Evolutionary conservation across 73 alveolate genomes (phyloP).

Genomic region (Paramecium biaurelia): DNA sequence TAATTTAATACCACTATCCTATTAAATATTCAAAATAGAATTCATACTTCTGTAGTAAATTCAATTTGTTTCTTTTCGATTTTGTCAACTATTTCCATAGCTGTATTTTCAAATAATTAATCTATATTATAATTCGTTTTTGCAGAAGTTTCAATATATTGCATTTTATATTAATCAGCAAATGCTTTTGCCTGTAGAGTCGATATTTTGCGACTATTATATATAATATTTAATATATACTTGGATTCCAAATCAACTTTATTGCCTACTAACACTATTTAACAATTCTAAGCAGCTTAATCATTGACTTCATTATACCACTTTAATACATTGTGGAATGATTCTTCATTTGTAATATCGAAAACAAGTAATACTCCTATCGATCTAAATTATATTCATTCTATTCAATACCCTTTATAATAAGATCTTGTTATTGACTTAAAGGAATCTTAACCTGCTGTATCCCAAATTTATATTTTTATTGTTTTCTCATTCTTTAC

Average conservation of each 20-base stretch:
- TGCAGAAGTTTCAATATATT: conserved; percentile 88
- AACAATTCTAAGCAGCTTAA: conserved; percentile 55
- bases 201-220: conserved; percentile 66
- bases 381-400: conserved; percentile 62
- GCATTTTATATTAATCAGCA: conserved; percentile 80
- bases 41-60: neutral
- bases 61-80: conserved; percentile 35
- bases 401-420: conserved; percentile 54
- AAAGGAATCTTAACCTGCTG: conserved; percentile 73
- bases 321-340: conserved; percentile 67
- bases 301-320: conserved; percentile 69
- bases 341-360: conserved; percentile 81
- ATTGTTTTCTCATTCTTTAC: conserved; percentile 77
- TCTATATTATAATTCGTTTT: conserved; percentile 73
- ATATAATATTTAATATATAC: neutral
- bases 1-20: conserved; percentile 39
- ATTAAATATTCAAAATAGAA: neutral
- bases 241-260: conserved; percentile 61
- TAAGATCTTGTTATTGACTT: conserved; percentile 31
- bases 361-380: conserved; percentile 90
- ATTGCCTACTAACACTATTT: conserved; percentile 65
- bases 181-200: conserved; percentile 73
- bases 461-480: conserved; percentile 89
- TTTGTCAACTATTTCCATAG: conserved; percentile 21
- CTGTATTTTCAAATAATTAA: conserved; percentile 38